A percentile compares a stretch with the other conserved stretches of the same genome.
These are phyloP conservation scores for Ceratocystis albifundus DNA, from an alignment of 2,329 filamentous ascomycete species.

Conservation along the genomic window DNA sequence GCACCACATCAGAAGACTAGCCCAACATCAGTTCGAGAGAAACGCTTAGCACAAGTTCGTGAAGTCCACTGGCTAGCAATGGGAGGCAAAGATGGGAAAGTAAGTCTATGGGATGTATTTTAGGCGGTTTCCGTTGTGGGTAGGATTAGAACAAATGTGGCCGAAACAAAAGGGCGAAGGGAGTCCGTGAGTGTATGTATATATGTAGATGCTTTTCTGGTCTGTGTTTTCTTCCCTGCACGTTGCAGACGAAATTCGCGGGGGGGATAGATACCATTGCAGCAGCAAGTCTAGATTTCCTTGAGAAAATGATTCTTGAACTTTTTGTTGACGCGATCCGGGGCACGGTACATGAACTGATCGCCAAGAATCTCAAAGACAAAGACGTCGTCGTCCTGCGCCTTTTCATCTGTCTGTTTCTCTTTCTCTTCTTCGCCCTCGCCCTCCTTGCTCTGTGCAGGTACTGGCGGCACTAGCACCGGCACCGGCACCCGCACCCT, in stretches of 20 bases:
- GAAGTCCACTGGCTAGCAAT: slow-evolving; percentile 78
- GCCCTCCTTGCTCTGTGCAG: slow-evolving; percentile 9
- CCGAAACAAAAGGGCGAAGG: no score
- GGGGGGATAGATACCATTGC: no score
- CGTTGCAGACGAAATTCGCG: no score
- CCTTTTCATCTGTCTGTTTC: not conserved
- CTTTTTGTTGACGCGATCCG: slow-evolving; percentile 80
- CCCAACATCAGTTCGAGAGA: slow-evolving; percentile 43
- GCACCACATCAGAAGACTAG: slow-evolving; percentile 17
- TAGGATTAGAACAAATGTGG: no score
- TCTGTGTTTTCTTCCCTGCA: no score
- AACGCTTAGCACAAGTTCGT: slow-evolving; percentile 52
- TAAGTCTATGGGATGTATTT: slow-evolving; percentile 93
- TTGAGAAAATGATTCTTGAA: slow-evolving; percentile 75
- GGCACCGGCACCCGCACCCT: slow-evolving; percentile 54
- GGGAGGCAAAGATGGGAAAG: slow-evolving; percentile 87
- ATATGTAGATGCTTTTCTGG: not conserved
- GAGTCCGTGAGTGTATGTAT: not conserved
- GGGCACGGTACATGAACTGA: slow-evolving; percentile 70
- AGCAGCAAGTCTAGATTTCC: slow-evolving; percentile 46
- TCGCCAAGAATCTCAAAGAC: slow-evolving; percentile 79
- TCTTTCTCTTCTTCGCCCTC: not conserved
- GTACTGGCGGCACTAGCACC: no score
- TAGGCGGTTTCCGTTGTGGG: slow-evolving; percentile 29
- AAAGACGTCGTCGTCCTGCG: slow-evolving; percentile 33